Evolutionary conservation across 306 rosid species (phyloP).

Genomic region (Rubus idaeus): DNA sequence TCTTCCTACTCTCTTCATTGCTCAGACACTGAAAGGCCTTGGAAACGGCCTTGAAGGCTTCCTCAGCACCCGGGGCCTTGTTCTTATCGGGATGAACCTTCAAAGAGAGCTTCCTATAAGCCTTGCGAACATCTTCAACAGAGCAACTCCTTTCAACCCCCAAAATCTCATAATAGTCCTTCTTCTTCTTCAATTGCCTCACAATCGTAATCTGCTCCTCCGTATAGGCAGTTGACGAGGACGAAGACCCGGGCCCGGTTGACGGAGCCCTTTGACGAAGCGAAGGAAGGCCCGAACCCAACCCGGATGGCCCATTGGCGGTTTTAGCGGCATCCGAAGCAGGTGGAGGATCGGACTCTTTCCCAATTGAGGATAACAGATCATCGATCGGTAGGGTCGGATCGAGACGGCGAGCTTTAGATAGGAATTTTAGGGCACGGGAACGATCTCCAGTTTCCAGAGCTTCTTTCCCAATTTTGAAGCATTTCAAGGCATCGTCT

Average conservation of each 20-base stretch:
- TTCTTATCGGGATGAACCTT: constrained; percentile 98
- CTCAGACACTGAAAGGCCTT: constrained; percentile 95
- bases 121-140: constrained; percentile 79
- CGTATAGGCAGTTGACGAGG: constrained; percentile 43
- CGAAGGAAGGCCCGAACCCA: constrained; percentile 52
- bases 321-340: constrained; percentile 21
- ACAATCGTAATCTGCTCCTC: constrained; percentile 72
- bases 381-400: constrained; percentile 69
- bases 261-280: constrained; percentile 55
- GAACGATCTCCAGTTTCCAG: constrained; percentile 63
- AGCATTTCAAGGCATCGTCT: constrained; percentile 84
- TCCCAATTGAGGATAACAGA: constrained; percentile 47
- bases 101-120: constrained; percentile 77
- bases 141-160: constrained; percentile 82
- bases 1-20: constrained; percentile 59
- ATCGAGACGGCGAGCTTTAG: constrained; percentile 88
- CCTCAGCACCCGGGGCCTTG: constrained; percentile 87
- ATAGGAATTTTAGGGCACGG: constrained; percentile 70
- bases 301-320: constrained; percentile 34
- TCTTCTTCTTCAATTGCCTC: constrained; percentile 75
- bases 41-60: constrained; percentile 82
- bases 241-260: constrained; percentile 24
- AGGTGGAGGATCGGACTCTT: constrained; percentile 34
- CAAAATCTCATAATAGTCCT: constrained; percentile 77
- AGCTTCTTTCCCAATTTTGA: constrained; percentile 74